phyloP scores from a whole-genome alignment of 345 rosid genomes.

The Murraya koenigii region DNA sequence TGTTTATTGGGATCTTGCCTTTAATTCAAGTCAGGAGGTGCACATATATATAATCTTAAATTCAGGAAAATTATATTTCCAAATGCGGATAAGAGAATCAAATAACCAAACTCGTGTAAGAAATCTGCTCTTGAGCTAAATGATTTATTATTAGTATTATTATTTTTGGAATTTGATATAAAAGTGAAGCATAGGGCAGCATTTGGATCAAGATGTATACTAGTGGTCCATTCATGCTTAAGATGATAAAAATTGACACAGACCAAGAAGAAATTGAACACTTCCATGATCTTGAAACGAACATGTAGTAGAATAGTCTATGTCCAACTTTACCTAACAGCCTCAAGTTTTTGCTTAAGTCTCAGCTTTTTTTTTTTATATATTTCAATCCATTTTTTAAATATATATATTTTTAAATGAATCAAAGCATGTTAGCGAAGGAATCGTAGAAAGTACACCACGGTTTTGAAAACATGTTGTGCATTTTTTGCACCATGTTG shows the following conservation, averaged over 20 bases:
- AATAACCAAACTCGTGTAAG: background rate
- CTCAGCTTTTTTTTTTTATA: background rate
- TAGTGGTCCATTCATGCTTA: constrained; percentile 16
- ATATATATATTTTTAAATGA: background rate
- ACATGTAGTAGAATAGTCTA: background rate
- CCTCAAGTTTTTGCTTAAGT: constrained; percentile 2
- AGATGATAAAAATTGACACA: constrained; percentile 17
- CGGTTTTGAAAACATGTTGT: background rate
- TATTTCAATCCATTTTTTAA: no score
- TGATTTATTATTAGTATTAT: no score
- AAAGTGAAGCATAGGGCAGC: background rate
- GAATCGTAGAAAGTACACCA: background rate
- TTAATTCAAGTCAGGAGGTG: background rate
- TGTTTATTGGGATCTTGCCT: background rate
- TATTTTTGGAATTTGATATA: background rate
- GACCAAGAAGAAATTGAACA: background rate
- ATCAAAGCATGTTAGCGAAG: background rate
- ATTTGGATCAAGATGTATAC: background rate
- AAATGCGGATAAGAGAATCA: background rate
- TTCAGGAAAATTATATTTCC: no score
- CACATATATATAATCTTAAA: no score
- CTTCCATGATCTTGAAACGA: background rate
- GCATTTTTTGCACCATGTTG: background rate
- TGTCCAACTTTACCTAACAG: background rate
- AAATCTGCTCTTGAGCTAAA: no score